A percentile compares a stretch with the other conserved stretches of the same genome.
Conservation (phyloP, 345 rosid genomes). For the Trapa bicornis region DNA sequence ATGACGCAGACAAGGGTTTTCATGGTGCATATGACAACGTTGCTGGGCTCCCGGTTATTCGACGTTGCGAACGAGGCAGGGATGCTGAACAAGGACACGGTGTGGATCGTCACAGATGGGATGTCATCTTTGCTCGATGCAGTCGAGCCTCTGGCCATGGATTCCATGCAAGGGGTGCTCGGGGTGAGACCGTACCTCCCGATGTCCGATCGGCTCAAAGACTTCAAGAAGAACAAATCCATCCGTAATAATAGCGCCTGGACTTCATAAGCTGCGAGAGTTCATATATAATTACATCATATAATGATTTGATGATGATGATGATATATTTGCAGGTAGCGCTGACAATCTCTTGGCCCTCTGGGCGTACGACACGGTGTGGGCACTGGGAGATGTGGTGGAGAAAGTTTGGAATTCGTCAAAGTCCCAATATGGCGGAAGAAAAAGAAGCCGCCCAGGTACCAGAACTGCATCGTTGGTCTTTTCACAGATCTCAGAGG, state of each 20-base stretch:
- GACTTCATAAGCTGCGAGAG: not conserved
- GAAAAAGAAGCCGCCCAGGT: conserved; percentile 4
- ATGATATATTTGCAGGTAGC: not conserved
- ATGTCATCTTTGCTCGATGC: conserved; percentile 7
- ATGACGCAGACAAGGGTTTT: conserved; percentile 27
- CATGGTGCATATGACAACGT: conserved; percentile 24
- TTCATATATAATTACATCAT: not conserved
- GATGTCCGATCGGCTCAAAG: not conserved
- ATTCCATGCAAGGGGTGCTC: conserved; percentile 9
- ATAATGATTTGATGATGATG: not conserved
- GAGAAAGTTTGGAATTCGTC: conserved; percentile 5
- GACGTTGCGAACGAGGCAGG: conserved; percentile 10
- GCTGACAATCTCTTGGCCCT: conserved; percentile 7
- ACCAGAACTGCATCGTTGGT: not conserved
- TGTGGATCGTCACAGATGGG: conserved; percentile 28
- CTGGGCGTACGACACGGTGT: conserved; percentile 10
- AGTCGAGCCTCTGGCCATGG: not conserved
- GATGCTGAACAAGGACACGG: conserved; percentile 24
- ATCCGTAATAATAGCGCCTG: not conserved
- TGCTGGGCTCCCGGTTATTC: conserved; percentile 21
- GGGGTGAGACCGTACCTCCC: conserved; percentile 11
- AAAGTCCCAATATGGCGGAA: not conserved
- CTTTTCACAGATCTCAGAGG: conserved; percentile 9
- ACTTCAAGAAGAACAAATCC: not conserved
- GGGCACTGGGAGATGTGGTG: conserved; percentile 6